These are phyloP conservation scores for Obba rivulosa DNA, from an alignment of 768 basidiomycete genomes.

Conservation along the genomic window DNA sequence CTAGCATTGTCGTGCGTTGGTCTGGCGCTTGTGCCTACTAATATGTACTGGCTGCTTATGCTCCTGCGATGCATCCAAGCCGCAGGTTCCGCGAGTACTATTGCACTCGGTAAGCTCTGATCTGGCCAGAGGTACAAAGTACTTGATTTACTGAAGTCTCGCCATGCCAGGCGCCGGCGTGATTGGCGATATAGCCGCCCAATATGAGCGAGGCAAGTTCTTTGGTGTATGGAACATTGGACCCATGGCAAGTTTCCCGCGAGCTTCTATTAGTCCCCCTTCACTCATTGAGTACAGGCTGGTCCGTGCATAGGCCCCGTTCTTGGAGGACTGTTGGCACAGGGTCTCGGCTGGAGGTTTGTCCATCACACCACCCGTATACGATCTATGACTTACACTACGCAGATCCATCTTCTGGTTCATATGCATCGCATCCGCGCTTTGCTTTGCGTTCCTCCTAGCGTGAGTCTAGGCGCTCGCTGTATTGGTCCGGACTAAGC, in stretches of 20 bases:
- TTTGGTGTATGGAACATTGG: constrained; percentile 63
- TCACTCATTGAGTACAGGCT: constrained; percentile 11
- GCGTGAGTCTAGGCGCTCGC: constrained; percentile 25
- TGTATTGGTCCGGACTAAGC: too few species aligned
- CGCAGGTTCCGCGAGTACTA: constrained; percentile 71
- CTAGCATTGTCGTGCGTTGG: constrained; percentile 63
- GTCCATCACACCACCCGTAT: background rate
- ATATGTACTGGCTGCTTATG: constrained; percentile 74
- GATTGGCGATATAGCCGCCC: constrained; percentile 71
- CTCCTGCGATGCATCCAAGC: constrained; percentile 78
- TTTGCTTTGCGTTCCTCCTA: constrained; percentile 30
- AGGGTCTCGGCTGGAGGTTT: constrained; percentile 27
- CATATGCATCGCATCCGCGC: constrained; percentile 28
- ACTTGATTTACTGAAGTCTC: too few species aligned
- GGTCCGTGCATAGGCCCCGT: constrained; percentile 36
- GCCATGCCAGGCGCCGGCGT: constrained; percentile 60
- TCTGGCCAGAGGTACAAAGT: too few species aligned
- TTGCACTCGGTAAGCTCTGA: constrained; percentile 55
- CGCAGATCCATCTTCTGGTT: constrained; percentile 40
- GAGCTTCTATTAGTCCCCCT: background rate
- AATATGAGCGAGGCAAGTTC: constrained; percentile 69
- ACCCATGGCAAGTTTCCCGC: constrained; percentile 42
- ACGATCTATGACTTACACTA: background rate
- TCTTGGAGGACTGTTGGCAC: constrained; percentile 40
- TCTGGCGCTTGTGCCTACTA: constrained; percentile 46